These are phyloP conservation scores for Polyporus arcularius DNA, from an alignment of 768 basidiomycete species.

Conservation along the genomic window DNA sequence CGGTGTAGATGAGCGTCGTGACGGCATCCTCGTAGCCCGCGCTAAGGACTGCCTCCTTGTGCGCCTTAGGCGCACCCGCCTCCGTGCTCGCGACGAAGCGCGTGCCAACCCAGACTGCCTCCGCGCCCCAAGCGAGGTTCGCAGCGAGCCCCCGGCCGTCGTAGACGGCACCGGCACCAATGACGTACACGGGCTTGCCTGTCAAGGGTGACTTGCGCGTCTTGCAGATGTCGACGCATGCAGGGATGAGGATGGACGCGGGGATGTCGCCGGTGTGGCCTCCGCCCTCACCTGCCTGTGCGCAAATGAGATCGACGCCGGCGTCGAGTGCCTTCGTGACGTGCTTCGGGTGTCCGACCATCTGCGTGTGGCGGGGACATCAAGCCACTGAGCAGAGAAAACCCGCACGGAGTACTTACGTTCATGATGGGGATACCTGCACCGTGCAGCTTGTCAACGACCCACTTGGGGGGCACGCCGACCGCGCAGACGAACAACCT, in stretches of 20 bases:
- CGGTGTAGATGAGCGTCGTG: conserved; percentile 88
- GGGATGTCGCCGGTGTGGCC: conserved; percentile 79
- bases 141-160: conserved; percentile 88
- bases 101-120: conserved; percentile 69
- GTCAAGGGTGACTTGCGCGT: conserved; percentile 79
- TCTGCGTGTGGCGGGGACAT: conserved; percentile 37
- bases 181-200: conserved; percentile 80
- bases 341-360: conserved; percentile 96
- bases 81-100: conserved; percentile 84
- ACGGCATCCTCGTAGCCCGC: conserved; percentile 78
- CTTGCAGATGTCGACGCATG: conserved; percentile 82
- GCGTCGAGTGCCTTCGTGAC: conserved; percentile 76
- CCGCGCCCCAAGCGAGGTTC: conserved; percentile 86
- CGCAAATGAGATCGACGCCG: conserved; percentile 92
- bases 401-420: conserved; percentile 38
- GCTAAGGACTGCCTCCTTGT: conserved; percentile 76
- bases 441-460: conserved; percentile 79
- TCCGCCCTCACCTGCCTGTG: conserved; percentile 91
- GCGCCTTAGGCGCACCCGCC: conserved; percentile 78
- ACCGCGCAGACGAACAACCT: conserved; percentile 90
- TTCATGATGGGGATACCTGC: conserved; percentile 91
- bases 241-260: conserved; percentile 86
- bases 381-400: background rate
- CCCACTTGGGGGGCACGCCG: conserved; percentile 81
- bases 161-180: conserved; percentile 91